These are phyloP conservation scores for Warburgia ugandensis DNA, from an alignment of 164 flowering plant species.

Conservation along the genomic window DNA sequence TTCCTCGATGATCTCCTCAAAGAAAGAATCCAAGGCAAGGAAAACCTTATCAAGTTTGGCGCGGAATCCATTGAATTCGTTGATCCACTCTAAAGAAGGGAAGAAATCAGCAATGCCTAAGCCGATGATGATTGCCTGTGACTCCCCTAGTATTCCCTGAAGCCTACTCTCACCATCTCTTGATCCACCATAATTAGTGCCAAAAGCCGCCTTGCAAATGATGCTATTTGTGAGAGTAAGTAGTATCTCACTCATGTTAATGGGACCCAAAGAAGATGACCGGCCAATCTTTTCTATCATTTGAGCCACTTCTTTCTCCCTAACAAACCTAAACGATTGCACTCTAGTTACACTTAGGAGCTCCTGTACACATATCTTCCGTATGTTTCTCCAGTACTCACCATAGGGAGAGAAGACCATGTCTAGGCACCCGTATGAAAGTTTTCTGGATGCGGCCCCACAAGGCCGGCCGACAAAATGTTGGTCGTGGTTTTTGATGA, in stretches of 20 bases:
- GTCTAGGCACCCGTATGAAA: slow-evolving; percentile 12
- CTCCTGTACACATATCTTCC: slow-evolving; percentile 8
- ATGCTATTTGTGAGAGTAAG: slow-evolving; percentile 13
- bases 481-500: slow-evolving; percentile 6
- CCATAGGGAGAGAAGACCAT: slow-evolving; percentile 10
- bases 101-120: slow-evolving; percentile 41
- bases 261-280: background rate
- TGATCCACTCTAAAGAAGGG: slow-evolving; percentile 44
- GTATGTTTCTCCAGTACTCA: slow-evolving; percentile 7
- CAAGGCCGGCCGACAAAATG: slow-evolving; percentile 4
- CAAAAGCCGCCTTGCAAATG: slow-evolving; percentile 28
- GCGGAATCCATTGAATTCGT: slow-evolving; percentile 36
- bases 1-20: slow-evolving; percentile 36
- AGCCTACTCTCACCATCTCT: background rate
- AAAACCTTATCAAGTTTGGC: slow-evolving; percentile 25
- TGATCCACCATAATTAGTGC: slow-evolving; percentile 12
- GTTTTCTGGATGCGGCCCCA: background rate
- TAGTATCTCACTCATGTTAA: slow-evolving; percentile 22
- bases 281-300: background rate
- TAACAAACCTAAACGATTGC: slow-evolving; percentile 8
- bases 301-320: slow-evolving; percentile 1
- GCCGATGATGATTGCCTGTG: slow-evolving; percentile 1
- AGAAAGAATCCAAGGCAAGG: slow-evolving; percentile 32
- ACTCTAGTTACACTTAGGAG: slow-evolving; percentile 6
- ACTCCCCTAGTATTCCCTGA: slow-evolving; percentile 8